Base-by-base conservation (phyloP, 1,139 yeast species). In the Taphrina wiesneri region DNA sequence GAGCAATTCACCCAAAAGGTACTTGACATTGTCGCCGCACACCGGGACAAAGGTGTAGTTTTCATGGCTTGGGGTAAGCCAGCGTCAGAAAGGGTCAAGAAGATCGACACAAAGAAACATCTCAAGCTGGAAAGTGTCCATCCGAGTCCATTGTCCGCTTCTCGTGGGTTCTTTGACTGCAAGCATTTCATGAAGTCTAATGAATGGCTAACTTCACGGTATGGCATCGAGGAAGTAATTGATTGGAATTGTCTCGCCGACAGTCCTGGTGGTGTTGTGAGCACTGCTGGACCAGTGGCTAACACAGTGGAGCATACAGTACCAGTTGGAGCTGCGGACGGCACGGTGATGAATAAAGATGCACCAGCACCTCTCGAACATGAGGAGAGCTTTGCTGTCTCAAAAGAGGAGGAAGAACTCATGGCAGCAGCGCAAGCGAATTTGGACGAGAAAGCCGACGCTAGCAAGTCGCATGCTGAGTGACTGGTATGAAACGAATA, bases 1-100 rank as follows among this genome's bases (percentile, higher is more conserved):
- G 98, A 92, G 73, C 79, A 79, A 47, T 92, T 95, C 75, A 95
- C 99, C 0, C 90, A 85, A 72, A 80, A 83, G 56, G 90, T 86
- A 1, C 82, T 91, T 26, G 78, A 81, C 28, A 80, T 84, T 1
- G 79, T 86, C 26, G 77, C 84, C 19, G 74, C 78, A 66, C 69
- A 74, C 36, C 74, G 78, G 36, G 71, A 75, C 0, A 72, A 75
- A 1, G 92, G 92, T 4, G 81, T 91, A 49, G 95, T 87, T 3
- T 82, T 93, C 34, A 79, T 93, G 79, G 89, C 96, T 0, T 95
- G 99, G 99, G 99, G 99, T 0, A 78, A 84, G 7, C 97, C 97
- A 1, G 99, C 99, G 0, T 91, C 87, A 64, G 87, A 85, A 69
- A 79, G 96, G 45, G 82, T 90, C 0, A 81, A 80, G 53, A 78